Base-by-base conservation (phyloP, 345 rosid genomes). In the Citrus unshiu region DNA sequence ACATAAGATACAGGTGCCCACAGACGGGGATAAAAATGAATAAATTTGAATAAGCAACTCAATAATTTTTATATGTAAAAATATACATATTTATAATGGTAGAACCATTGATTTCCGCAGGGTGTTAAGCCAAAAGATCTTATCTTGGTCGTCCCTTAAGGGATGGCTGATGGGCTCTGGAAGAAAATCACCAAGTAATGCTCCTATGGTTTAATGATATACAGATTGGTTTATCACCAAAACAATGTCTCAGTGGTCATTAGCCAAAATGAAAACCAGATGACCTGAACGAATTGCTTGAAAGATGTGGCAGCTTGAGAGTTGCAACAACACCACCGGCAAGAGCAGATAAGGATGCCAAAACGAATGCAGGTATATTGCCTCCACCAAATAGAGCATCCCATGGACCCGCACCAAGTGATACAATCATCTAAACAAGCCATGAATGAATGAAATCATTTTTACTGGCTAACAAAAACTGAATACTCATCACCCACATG, bases 341-440 rank as follows among this genome's bases (percentile, higher is more conserved):
- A 29, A 94, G 89, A 30, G 98, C 97, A 74, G 83, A 83, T 7
- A 87, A 59, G 56, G 98, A 87, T 54, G 98, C 97, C 84, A 96
- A 72, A 70, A 90, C 87, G 75, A 93, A 96, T 19, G 98, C 99
- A 21, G 99, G 99, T 80, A 92, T 82, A 79, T 96, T 96, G 56
- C 99, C 99, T 78, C 98, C 99, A 65, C 99, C 99, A 76, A 94
- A 96, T 62, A 93, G 83, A 12, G 93, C 97, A 85, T 96, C 98
- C 98, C 98, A 94, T 43, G 95, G 99, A 80, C 98, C 99, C n/a
- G 93, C 97, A 34, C 97, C 98, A 34, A 96, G 83, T 16, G 99
- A 93, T 72, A 93, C 86, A 71, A 93, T 80, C 98, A 94, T 94
- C 98, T 93, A 86, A 78, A 68, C 37, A 70, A 25, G 70, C 70